These are phyloP conservation scores for Cymodocea nodosa DNA, from an alignment of 116 monocot species.

Conservation along the genomic window DNA sequence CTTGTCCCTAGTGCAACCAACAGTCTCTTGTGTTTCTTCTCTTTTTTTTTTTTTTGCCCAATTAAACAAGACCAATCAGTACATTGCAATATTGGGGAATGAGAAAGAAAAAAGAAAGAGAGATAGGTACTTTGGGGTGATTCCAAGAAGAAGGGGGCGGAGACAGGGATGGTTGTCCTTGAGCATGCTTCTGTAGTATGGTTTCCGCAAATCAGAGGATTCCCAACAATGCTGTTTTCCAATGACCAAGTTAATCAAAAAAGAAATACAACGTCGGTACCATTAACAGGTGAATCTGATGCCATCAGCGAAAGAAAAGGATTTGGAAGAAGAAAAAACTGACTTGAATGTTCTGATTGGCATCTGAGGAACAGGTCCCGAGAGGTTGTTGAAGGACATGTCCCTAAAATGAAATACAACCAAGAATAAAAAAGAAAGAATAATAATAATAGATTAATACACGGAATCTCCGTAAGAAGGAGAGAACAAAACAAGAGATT, in stretches of 20 bases:
- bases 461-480: background rate
- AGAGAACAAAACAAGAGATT: background rate
- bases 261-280: background rate
- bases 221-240: constrained; percentile 55
- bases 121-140: constrained; percentile 32
- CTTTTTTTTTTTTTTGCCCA: background rate
- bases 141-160: constrained; percentile 25
- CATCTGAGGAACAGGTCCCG: constrained; percentile 65
- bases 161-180: constrained; percentile 23
- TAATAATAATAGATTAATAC: background rate
- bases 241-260: background rate
- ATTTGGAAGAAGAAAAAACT: constrained; percentile 4
- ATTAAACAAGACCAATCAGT: background rate
- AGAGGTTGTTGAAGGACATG: constrained; percentile 91
- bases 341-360: constrained; percentile 92
- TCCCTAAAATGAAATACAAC: constrained; percentile 34
- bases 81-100: background rate
- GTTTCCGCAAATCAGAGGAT: constrained; percentile 84
- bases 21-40: constrained; percentile 36
- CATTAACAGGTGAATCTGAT: background rate
- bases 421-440: background rate
- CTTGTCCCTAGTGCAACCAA: constrained; percentile 61
- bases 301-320: background rate
- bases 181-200: constrained; percentile 38
- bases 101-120: background rate